Conservation (phyloP, 345 rosid species). For the Citrus trifoliata region DNA sequence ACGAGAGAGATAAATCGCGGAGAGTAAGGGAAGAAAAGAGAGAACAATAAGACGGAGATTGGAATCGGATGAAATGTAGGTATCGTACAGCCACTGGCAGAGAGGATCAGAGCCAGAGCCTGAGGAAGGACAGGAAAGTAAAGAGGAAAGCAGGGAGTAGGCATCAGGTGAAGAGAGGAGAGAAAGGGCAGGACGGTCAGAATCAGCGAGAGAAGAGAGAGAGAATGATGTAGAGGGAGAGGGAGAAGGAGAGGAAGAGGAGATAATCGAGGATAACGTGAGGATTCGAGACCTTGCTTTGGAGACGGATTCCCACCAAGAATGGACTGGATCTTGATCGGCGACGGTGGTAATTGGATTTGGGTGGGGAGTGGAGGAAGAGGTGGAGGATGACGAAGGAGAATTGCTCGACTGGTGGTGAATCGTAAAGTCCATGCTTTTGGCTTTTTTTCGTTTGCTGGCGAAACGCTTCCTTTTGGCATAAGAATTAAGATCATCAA, state of each 20-base stretch:
- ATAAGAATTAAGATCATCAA: too few species aligned
- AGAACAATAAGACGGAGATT: conserved; percentile 84
- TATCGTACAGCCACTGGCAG: conserved; percentile 97
- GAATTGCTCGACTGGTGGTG: conserved; percentile 24
- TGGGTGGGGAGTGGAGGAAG: conserved; percentile 27
- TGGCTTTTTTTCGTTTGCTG: not conserved
- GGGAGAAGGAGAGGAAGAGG: conserved; percentile 15
- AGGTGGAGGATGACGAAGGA: conserved; percentile 43
- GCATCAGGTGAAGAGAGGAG: conserved; percentile 74
- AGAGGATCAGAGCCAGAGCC: conserved; percentile 89
- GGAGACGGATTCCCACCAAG: conserved; percentile 98
- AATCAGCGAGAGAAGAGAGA: conserved; percentile 78
- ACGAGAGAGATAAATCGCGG: conserved; percentile 70
- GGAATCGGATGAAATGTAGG: conserved; percentile 75
- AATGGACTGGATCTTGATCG: conserved; percentile 67
- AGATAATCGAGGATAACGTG: conserved; percentile 63
- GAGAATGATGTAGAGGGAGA: conserved; percentile 28
- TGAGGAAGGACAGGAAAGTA: conserved; percentile 50
- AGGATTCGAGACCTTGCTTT: conserved; percentile 83
- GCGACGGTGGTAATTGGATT: conserved; percentile 16
- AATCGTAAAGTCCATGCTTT: too few species aligned
- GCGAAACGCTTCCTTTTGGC: not conserved
- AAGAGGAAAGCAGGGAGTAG: conserved; percentile 51
- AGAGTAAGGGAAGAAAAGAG: conserved; percentile 74
- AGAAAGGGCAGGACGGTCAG: conserved; percentile 90